Evolutionary conservation across 2,329 filamentous ascomycete genomes (phyloP).

Genomic region (Trichophyton rubrum): DNA sequence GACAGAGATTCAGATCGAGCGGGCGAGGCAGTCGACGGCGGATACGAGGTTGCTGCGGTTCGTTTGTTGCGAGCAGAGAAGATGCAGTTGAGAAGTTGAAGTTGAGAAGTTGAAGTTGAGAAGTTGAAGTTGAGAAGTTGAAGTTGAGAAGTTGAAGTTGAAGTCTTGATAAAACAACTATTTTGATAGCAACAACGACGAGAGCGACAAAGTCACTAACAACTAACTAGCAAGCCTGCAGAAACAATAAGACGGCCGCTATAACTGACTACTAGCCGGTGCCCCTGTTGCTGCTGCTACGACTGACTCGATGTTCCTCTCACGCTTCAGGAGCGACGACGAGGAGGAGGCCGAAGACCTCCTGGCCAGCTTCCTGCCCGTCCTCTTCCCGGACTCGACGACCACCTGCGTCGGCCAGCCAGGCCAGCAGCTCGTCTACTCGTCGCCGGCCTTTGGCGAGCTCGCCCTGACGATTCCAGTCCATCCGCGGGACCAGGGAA

Average conservation of each 20-base stretch:
- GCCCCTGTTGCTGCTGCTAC: too few relatives aligned
- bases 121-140: too few relatives aligned
- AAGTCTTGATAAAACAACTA: too few relatives aligned
- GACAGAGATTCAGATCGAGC: neutral
- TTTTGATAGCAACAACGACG: too few relatives aligned
- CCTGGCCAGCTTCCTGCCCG: constrained; percentile 41
- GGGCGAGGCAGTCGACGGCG: too few relatives aligned
- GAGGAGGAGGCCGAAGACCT: constrained; percentile 38
- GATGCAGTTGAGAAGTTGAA: too few relatives aligned
- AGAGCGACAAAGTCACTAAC: too few relatives aligned
- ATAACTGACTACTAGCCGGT: too few relatives aligned
- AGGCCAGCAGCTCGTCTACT: constrained; percentile 40
- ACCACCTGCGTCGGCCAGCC: constrained; percentile 43
- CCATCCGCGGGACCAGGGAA: constrained; percentile 29
- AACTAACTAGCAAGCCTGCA: too few relatives aligned
- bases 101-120: too few relatives aligned
- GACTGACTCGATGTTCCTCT: neutral
- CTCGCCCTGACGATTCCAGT: constrained; percentile 30
- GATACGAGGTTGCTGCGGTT: neutral
- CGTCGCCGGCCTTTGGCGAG: constrained; percentile 30
- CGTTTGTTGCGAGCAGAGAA: neutral
- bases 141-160: too few relatives aligned
- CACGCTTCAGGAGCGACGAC: neutral
- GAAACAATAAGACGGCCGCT: too few relatives aligned
- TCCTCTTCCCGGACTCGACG: constrained; percentile 45